Percentiles rank a stretch among this genome's conserved stretches.
Evolutionary conservation across 116 monocot species (phyloP).

Genomic region (Trichopus zeylanicus): DNA sequence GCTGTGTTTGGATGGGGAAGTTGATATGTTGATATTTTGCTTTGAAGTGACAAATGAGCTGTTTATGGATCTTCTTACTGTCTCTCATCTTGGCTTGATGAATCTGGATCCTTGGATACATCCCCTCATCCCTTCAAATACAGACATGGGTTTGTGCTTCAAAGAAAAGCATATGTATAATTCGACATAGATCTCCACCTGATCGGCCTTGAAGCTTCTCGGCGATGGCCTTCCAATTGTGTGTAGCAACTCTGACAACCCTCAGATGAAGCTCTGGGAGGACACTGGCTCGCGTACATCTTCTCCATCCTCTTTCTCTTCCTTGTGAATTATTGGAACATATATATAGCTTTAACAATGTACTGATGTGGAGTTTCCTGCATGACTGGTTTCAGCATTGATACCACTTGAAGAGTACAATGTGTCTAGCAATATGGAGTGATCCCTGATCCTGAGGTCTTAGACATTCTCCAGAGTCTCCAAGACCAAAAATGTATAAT

Average conservation of each 20-base stretch:
- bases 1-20: too few relatives aligned
- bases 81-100: not conserved
- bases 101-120: not conserved
- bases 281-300: constrained; percentile 46
- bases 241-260: constrained; percentile 35
- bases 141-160: not conserved
- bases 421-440: constrained; percentile 44
- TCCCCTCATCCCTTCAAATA: constrained; percentile 10
- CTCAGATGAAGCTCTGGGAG: constrained; percentile 51
- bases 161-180: not conserved
- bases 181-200: constrained; percentile 19
- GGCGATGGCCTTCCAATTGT: constrained; percentile 70
- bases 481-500: constrained; percentile 25
- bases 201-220: constrained; percentile 60
- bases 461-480: constrained; percentile 45
- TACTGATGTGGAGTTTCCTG: not conserved
- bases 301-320: not conserved
- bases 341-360: not conserved
- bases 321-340: not conserved
- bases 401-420: constrained; percentile 70
- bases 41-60: not conserved
- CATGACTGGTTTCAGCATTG: constrained; percentile 29
- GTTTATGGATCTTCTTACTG: not conserved
- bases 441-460: constrained; percentile 39
- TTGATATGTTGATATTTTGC: not conserved